Evolutionary conservation across 2,329 filamentous ascomycete genomes (phyloP).

Genomic region (Aspergillus brunneoviolaceus): DNA sequence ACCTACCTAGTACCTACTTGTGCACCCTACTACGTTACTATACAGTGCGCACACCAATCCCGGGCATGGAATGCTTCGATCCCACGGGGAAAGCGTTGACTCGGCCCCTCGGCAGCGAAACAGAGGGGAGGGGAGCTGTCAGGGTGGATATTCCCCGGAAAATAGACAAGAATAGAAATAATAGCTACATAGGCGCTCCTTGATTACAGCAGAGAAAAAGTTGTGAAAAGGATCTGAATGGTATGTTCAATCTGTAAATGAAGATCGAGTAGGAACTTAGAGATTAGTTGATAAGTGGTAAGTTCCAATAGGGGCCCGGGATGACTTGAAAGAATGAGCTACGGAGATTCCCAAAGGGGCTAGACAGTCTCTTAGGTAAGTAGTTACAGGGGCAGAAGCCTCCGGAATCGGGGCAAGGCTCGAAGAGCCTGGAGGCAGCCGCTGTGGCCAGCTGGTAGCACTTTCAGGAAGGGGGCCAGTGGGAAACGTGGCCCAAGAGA

Average conservation of each 20-base stretch:
- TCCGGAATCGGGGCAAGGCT: constrained; percentile 1
- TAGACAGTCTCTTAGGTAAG: constrained; percentile 18
- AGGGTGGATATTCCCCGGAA: constrained; percentile 3
- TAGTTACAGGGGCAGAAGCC: not conserved
- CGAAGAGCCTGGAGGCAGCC: not conserved
- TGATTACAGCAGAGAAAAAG: not conserved
- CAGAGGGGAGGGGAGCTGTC: not conserved
- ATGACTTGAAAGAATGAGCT: constrained; percentile 31
- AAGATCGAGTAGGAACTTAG: constrained; percentile 9
- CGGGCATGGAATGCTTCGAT: not conserved
- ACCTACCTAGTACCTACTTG: too few species aligned
- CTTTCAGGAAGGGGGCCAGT: not conserved
- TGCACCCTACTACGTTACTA: too few species aligned
- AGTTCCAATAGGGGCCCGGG: not conserved
- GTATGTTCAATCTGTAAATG: not conserved
- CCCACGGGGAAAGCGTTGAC: not conserved
- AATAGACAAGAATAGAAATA: not conserved
- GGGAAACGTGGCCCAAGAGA: constrained; percentile 4
- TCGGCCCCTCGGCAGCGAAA: not conserved
- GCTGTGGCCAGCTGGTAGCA: not conserved
- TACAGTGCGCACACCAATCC: not conserved
- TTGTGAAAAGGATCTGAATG: not conserved
- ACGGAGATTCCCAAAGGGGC: constrained; percentile 18
- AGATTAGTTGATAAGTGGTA: constrained; percentile 24
- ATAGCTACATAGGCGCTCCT: not conserved